Conservation (phyloP, 768 basidiomycete genomes). For the Tylopilus subfusipes region DNA sequence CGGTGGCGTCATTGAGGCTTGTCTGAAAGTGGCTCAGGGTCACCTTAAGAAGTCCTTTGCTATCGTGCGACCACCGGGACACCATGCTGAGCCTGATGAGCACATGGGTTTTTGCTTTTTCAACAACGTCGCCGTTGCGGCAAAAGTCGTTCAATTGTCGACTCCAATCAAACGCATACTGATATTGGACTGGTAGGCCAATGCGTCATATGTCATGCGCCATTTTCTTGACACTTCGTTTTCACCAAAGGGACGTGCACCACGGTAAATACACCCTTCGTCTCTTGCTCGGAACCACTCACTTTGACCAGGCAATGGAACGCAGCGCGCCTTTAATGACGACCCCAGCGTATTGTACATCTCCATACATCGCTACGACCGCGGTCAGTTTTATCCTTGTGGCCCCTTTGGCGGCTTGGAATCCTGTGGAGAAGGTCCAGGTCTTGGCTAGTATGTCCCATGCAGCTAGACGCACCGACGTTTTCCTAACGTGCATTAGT, state of each 20-base stretch:
- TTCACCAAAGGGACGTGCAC: conserved; percentile 80
- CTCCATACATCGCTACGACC: conserved; percentile 92
- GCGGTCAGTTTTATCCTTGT: conserved; percentile 88
- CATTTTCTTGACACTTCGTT: conserved; percentile 7
- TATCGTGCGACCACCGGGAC: conserved; percentile 95
- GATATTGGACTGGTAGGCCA: conserved; percentile 89
- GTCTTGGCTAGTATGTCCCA: conserved; percentile 77
- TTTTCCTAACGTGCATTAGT: conserved; percentile 39
- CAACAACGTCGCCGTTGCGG: conserved; percentile 95
- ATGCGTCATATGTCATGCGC: background rate
- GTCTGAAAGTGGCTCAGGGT: conserved; percentile 77
- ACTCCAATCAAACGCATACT: conserved; percentile 75
- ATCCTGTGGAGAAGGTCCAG: conserved; percentile 80
- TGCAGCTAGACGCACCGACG: conserved; percentile 1
- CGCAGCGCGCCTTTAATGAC: conserved; percentile 92
- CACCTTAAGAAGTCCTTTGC: conserved; percentile 86
- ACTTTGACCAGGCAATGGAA: conserved; percentile 77
- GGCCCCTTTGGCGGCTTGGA: conserved; percentile 86
- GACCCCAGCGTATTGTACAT: conserved; percentile 91
- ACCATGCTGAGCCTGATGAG: conserved; percentile 97
- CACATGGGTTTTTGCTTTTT: conserved; percentile 99
- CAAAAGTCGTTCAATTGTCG: conserved; percentile 70
- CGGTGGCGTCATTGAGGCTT: conserved; percentile 92
- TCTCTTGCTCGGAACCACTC: conserved; percentile 1
- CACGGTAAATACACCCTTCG: conserved; percentile 55